A percentile compares a stretch with the other conserved stretches of the same genome.
Evolutionary conservation across 176 grass and related monocot genomes (phyloP).

Genomic region (Lolium rigidum): DNA sequence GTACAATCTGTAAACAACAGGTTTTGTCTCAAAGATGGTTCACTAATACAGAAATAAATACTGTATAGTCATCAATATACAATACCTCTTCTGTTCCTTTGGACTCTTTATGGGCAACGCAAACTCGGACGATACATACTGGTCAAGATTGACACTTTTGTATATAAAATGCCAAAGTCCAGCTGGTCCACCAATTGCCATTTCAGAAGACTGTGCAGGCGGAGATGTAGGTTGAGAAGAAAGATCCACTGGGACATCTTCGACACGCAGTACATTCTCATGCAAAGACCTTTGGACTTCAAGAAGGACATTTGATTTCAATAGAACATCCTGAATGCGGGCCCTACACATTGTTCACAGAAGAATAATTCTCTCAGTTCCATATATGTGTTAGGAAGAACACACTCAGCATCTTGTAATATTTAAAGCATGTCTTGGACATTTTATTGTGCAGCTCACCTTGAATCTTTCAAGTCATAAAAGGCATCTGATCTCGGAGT

Average conservation of each 20-base stretch:
- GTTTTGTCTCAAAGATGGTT: constrained; percentile 21
- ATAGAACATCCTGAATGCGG: constrained; percentile 78
- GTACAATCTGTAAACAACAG: constrained; percentile 70
- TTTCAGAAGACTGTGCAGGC: constrained; percentile 29
- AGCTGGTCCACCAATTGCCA: constrained; percentile 69
- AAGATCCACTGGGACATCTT: constrained; percentile 68
- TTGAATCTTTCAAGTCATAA: constrained; percentile 94
- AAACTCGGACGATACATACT: constrained; percentile 93
- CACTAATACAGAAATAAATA: constrained; percentile 24
- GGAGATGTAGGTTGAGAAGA: constrained; percentile 43
- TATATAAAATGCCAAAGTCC: constrained; percentile 99
- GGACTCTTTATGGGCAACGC: constrained; percentile 61
- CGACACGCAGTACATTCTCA: constrained; percentile 70
- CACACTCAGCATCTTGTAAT: background rate
- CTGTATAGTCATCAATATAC: background rate
- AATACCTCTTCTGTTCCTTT: constrained; percentile 92
- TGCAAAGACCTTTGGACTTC: constrained; percentile 85
- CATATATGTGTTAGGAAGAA: constrained; percentile 9
- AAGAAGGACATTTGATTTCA: constrained; percentile 81
- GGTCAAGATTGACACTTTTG: constrained; percentile 86
- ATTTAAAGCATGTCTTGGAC: constrained; percentile 21
- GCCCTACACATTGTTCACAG: constrained; percentile 51
- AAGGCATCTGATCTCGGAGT: constrained; percentile 87
- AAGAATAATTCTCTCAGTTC: constrained; percentile 38
- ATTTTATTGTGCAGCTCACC: constrained; percentile 58